phyloP scores from a whole-genome alignment of 2,329 filamentous ascomycete genomes.

The Neonectria punicea region DNA sequence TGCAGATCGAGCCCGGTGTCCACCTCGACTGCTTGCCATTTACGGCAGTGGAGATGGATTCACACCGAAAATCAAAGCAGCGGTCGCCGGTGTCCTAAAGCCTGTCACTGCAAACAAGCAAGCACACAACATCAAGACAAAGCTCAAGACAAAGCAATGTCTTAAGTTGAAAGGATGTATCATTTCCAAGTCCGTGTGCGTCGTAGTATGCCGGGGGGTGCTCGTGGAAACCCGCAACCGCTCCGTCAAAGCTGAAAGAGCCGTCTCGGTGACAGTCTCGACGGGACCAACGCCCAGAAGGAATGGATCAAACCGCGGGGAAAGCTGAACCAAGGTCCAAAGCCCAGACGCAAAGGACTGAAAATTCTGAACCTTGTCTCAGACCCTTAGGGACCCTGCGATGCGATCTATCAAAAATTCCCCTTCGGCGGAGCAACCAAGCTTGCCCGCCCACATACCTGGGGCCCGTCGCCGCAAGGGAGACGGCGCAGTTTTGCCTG shows the following conservation, averaged over 20 bases:
- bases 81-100: neutral
- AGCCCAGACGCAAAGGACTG: neutral
- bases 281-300: neutral
- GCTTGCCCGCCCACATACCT: neutral
- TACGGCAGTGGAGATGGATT: neutral
- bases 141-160: neutral
- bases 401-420: constrained; percentile 13
- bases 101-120: neutral
- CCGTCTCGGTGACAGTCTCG: neutral
- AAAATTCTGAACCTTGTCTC: constrained; percentile 8
- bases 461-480: neutral
- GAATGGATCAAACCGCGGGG: constrained; percentile 11
- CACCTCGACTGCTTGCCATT: neutral
- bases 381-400: neutral
- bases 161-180: neutral
- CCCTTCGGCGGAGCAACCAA: constrained; percentile 8
- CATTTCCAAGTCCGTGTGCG: neutral
- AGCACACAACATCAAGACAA: neutral
- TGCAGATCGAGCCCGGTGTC: neutral
- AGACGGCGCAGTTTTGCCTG: neutral
- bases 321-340: neutral
- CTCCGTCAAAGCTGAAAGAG: neutral
- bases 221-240: neutral
- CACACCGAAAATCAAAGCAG: neutral
- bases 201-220: neutral